Evolutionary conservation across 1,284 basidiomycete genomes (phyloP), one percentile per base, ranked within the genome.

Genomic region (Cryptococcus depauperatus): DNA sequence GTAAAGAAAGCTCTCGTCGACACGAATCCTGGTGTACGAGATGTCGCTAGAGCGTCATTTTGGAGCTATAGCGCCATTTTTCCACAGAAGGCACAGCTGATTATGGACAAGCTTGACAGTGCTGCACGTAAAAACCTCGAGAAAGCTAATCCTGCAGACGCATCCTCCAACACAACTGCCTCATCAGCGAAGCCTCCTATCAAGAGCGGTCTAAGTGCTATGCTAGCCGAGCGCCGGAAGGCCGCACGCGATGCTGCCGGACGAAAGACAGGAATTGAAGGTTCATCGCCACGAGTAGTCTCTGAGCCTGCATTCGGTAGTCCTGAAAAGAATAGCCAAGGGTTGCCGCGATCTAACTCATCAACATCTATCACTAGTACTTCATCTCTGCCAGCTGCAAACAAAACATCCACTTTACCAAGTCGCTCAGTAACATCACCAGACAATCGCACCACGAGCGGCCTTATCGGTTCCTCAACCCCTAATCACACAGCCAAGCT

Each of bases 11-110:
- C 79, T 3, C 68, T 98, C 25, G 74, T 65, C 0, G 95, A 99
- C 65, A 71, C 81, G 2, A 96, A 86, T 66, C 81, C 85, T 13
- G 75, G 76, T 37, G 90, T 92, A 11, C 77, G 83, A 46, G 86
- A 90, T 56, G 77, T 73, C 35, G 81, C 82, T 2, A 79, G 95
- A 21, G 66, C 74, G 3, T 74, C 78, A 3, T 99, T 86, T 68
- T 96, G 90, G 89, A 73, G 74, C 21, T 90, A 88, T 57, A 75
- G 89, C 42, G 66, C 68, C 4, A 69, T 86, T 8, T 97, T 89
- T 88, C 76, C 77, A 25, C 79, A 81, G 19, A 75, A 78, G 46
- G 89, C 79, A 14, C 66, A 70, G 18, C 62, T 64, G 1, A 78
- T 98, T 44, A 60, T 91, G 44, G 78, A 80, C 29, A 63, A 74